Base-by-base conservation (phyloP, 2,329 filamentous ascomycete species). In the Escovopsis sp. region DNA sequence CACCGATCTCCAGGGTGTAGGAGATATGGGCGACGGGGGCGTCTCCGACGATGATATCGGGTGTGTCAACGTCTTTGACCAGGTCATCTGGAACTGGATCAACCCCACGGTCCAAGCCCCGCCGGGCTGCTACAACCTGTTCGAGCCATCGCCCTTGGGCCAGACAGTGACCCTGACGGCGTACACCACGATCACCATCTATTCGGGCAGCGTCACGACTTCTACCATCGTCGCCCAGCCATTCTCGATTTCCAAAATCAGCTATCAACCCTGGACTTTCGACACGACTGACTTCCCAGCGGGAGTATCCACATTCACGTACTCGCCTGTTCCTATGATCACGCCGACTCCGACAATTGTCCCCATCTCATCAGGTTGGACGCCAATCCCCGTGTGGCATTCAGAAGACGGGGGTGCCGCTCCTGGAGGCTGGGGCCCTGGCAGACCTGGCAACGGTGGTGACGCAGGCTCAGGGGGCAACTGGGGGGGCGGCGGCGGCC, bases 71-170 rank as follows among this genome's bases (percentile, higher is more conserved):
- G 31, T 37, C 6, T 37, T 34, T 29, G 35, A 34, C 25, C 23
- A 29, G n/a, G 34, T 37, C 19, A 37, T 37, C n/a, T 37, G 35
- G 35, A 26, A 34, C 8, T 37, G 35, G 35, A 14, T 18, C 8
- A 37, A 37, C 14, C 35, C 35, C 11, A 19, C 31, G 3, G 26
- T 37, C 13, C 26, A 37, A 16, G 35, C 35, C 5, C 28, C 19
- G 9, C n/a, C 21, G 3, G 35, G 35, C 23, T 37, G 35, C 18
- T 34, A 27, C 5, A 37, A 37, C 17, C 28, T 37, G n/a, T 26
- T 34, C 11, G 16, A 37, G 12, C 35, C 35, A 15, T 37, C 35
- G 13, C 35, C 35, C 19, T 27, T 37, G 4, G 15, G 25, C 3
- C n/a, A 9, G 23, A 26, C n/a, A 14, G 31, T 37, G 5, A 34